Percentiles rank a stretch among this genome's conserved stretches.
Evolutionary conservation across 2,329 filamentous ascomycete genomes (phyloP).

Genomic region (Gliomastix tumulicola): DNA sequence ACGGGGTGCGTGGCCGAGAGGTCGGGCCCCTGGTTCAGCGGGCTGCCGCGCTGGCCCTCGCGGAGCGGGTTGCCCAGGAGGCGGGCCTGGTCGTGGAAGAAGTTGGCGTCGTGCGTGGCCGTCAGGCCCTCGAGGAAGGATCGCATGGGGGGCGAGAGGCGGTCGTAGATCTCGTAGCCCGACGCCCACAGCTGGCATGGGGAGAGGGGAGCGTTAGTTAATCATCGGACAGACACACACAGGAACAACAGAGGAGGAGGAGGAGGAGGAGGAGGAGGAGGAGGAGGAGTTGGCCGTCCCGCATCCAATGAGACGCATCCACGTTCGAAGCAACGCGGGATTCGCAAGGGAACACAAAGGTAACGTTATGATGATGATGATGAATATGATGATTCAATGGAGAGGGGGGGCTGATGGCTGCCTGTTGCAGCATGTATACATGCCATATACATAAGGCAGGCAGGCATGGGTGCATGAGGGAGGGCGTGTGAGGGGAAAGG

Average conservation of each 20-base stretch:
- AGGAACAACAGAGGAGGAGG: too few species aligned
- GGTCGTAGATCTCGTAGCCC: slow-evolving; percentile 52
- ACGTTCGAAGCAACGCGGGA: too few species aligned
- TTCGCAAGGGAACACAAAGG: too few species aligned
- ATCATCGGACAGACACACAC: too few species aligned
- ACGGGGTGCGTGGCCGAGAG: slow-evolving; percentile 45
- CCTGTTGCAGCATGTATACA: slow-evolving; percentile 24
- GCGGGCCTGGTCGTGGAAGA: slow-evolving; percentile 42
- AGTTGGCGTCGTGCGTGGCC: slow-evolving; percentile 12
- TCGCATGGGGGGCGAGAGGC: slow-evolving; percentile 39
- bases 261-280: too few species aligned
- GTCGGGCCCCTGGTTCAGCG: slow-evolving; percentile 47
- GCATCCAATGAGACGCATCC: too few species aligned
- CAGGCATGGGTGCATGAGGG: neutral
- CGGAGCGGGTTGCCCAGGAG: slow-evolving; percentile 37
- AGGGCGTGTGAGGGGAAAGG: neutral
- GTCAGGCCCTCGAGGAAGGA: slow-evolving; percentile 36
- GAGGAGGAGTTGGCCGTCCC: too few species aligned
- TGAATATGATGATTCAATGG: too few species aligned
- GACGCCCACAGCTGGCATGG: slow-evolving; percentile 52
- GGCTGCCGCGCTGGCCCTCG: slow-evolving; percentile 40
- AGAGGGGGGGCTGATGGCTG: too few species aligned
- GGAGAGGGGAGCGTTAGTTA: too few species aligned
- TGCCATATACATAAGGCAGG: neutral
- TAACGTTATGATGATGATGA: too few species aligned